Base-by-base conservation (phyloP, 2,329 filamentous ascomycete genomes). In the Penicillium occitanis region DNA sequence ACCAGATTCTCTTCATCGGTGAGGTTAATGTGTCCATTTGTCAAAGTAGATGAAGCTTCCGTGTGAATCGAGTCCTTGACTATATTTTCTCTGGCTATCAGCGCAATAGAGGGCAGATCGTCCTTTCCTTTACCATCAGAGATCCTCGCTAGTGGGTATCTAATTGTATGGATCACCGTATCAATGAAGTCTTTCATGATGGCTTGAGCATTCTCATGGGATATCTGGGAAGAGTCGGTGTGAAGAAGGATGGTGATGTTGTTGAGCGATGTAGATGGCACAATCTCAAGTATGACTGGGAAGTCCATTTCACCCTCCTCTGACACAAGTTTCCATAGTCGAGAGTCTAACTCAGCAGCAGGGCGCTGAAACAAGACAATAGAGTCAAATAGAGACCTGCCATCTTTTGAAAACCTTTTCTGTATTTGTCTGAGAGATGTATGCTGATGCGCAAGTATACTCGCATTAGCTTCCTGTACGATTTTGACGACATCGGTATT, bases 301-400 rank as follows among this genome's bases (percentile, higher is more conserved):
- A 91, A 83, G 60, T 90, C 84, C 68, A 91, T 83, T 2, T 85
- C 80, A 37, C 86, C 84, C 60, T 79, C 72, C 57, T 88, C 85
- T 10, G 82, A 75, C 55, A 83, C 71, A 30, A 85, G 71, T 22
- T 73, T 78, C 85, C 85, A 87, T 42, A 87, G 79, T 1, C 72
- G 69, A n/a, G 75, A 35, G 68, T 87, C 79, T 7, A 87, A 74
- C 0, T 75, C 68, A 10, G 69, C 64, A 6, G 81, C 72, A 0
- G 85, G 82, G 51, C 89, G 88, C 73, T 97, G 93, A 11, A 97
- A 80, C 59, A 97, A 85, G 17, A 97, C 80, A 35, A 97, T 78
- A 1, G 90, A 91, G 73, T 96, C 91, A 74, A 97, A 97, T 0
- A 97, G 79, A 13, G 82, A 83, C 19, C 78, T 77, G 1, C 84